These are phyloP conservation scores for Candida mattraensis DNA, from an alignment of 805 yeast genomes.

Conservation along the genomic window DNA sequence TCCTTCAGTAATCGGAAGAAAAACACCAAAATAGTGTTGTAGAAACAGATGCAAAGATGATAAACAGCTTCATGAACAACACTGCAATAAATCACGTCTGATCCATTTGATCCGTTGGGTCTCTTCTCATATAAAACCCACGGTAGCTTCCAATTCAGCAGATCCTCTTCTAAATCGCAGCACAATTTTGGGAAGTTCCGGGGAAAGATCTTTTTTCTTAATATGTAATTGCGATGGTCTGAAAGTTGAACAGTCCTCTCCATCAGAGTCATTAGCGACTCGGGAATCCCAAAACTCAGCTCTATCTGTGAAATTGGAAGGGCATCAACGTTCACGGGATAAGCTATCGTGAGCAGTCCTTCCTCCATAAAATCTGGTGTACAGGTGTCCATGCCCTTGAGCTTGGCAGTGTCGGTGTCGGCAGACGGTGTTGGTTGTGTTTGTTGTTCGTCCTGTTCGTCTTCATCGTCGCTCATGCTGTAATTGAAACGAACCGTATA, in stretches of 20 bases:
- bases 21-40: conserved; percentile 44
- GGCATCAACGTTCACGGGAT: conserved; percentile 19
- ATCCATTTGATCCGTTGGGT: conserved; percentile 5
- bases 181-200: conserved; percentile 56
- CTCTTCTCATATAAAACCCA: conserved; percentile 41
- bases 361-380: too few species aligned
- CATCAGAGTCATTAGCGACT: conserved; percentile 44
- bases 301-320: conserved; percentile 31
- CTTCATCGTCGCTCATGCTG: conserved; percentile 12
- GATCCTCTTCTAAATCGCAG: conserved; percentile 52
- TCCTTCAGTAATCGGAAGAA: conserved; percentile 48
- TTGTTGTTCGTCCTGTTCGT: conserved; percentile 14
- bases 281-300: conserved; percentile 49
- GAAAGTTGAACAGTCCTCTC: conserved; percentile 46
- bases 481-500: conserved; percentile 30
- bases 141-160: conserved; percentile 46
- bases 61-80: conserved; percentile 42
- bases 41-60: conserved; percentile 40
- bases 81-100: conserved; percentile 31
- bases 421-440: too few species aligned
- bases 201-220: conserved; percentile 42
- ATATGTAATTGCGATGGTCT: conserved; percentile 52
- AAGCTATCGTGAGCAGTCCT: too few species aligned
- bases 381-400: too few species aligned
- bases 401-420: conserved; percentile 3